Conservation (phyloP, 2,329 filamentous ascomycete genomes). For the Bertia moriformis region DNA sequence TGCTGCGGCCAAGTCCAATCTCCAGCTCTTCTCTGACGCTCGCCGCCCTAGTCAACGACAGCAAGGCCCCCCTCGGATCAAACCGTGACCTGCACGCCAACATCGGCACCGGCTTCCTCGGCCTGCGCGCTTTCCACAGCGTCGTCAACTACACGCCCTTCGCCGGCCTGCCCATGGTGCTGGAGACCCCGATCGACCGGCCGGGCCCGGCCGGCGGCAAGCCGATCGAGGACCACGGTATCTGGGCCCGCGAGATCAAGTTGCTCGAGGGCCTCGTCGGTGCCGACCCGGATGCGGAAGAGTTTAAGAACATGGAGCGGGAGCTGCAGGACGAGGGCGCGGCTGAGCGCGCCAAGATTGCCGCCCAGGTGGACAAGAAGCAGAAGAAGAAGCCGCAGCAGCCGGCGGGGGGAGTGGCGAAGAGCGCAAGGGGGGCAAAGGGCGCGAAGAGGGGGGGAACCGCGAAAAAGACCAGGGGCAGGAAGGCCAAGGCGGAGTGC, state of each 20-base stretch:
- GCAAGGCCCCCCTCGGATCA: constrained; percentile 73
- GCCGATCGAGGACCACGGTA: constrained; percentile 58
- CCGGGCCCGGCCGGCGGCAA: constrained; percentile 52
- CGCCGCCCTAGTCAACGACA: constrained; percentile 92
- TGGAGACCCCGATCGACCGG: constrained; percentile 86
- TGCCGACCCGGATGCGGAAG: constrained; percentile 61
- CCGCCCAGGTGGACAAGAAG: constrained; percentile 69
- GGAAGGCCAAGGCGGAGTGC: constrained; percentile 1
- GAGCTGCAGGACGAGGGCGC: constrained; percentile 54
- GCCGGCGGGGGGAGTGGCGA: constrained; percentile 18
- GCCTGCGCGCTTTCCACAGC: constrained; percentile 77
- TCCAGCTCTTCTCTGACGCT: constrained; percentile 2
- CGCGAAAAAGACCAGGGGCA: constrained; percentile 3
- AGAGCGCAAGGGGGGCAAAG: constrained; percentile 3
- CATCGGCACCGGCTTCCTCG: constrained; percentile 88
- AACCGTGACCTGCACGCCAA: constrained; percentile 86
- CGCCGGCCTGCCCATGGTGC: constrained; percentile 70
- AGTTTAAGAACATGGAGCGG: constrained; percentile 53
- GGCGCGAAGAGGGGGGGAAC: constrained; percentile 14
- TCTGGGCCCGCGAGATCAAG: constrained; percentile 94
- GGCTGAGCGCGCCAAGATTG: constrained; percentile 58
- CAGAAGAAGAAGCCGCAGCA: constrained; percentile 39
- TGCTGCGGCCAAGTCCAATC: too few relatives aligned
- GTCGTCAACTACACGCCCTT: constrained; percentile 73
- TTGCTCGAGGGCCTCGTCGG: constrained; percentile 76